These are phyloP conservation scores for Pseudonitzschia multistriata DNA, from an alignment of 108 stramenopile species.

Conservation along the genomic window DNA sequence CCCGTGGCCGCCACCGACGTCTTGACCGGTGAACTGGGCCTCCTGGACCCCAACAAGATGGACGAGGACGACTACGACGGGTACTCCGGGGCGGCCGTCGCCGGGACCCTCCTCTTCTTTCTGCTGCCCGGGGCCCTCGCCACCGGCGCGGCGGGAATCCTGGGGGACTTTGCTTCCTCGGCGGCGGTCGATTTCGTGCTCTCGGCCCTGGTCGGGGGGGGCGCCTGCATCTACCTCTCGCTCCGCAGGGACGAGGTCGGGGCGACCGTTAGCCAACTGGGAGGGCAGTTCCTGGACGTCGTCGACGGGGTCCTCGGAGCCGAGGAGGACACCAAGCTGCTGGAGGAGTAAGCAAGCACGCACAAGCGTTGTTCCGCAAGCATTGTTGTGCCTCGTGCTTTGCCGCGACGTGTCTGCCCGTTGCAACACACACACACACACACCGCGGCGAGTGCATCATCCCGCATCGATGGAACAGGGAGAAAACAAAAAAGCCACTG, in stretches of 20 bases:
- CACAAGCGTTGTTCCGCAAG: neutral
- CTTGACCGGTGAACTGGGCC: slow-evolving; percentile 10
- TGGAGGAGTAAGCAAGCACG: neutral
- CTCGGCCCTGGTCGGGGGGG: slow-evolving; percentile 10
- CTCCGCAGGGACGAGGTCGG: slow-evolving; percentile 4
- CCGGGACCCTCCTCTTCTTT: slow-evolving; percentile 6
- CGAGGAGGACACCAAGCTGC: neutral
- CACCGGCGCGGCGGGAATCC: neutral
- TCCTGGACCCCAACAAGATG: slow-evolving; percentile 7
- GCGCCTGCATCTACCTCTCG: slow-evolving; percentile 6
- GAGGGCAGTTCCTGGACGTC: slow-evolving; percentile 2
- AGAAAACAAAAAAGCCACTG: no score
- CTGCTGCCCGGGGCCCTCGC: slow-evolving; percentile 9
- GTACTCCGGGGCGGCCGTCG: slow-evolving; percentile 17
- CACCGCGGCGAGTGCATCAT: no score
- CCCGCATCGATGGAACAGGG: no score
- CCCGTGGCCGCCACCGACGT: slow-evolving; percentile 11
- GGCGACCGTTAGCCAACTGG: slow-evolving; percentile 4
- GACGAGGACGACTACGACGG: slow-evolving; percentile 11
- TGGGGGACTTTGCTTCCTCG: neutral
- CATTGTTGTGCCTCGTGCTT: no score
- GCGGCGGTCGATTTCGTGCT: neutral
- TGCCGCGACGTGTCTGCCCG: no score
- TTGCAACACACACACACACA: no score
- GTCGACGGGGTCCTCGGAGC: slow-evolving; percentile 1